phyloP scores from a whole-genome alignment of 208 protist species.

The Crithidia brevicula region DNA sequence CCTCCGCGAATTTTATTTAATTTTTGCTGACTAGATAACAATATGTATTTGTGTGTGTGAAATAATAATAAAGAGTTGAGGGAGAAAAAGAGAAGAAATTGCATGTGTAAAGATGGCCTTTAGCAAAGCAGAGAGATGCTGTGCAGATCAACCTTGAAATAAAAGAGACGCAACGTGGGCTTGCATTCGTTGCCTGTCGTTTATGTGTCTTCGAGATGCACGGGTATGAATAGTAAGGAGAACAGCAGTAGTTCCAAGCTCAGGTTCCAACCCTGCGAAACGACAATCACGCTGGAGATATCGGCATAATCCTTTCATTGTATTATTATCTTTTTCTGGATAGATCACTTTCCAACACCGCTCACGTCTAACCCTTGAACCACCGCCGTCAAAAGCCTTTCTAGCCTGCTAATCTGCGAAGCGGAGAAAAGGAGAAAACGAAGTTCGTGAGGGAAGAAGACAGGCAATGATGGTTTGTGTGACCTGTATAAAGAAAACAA shows the following conservation, averaged over 20 bases:
- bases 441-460: neutral
- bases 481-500: neutral
- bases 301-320: neutral
- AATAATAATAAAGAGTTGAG: neutral
- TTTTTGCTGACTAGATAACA: neutral
- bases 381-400: too few relatives aligned
- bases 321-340: neutral
- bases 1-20: too few relatives aligned
- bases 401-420: neutral
- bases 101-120: too few relatives aligned
- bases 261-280: too few relatives aligned
- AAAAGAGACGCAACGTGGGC: too few relatives aligned
- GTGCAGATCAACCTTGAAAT: too few relatives aligned
- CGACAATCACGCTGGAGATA: too few relatives aligned
- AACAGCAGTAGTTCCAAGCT: too few relatives aligned
- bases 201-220: too few relatives aligned
- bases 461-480: neutral
- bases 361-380: neutral
- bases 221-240: too few relatives aligned
- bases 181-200: too few relatives aligned
- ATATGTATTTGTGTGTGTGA: neutral
- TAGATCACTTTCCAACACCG: neutral
- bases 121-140: too few relatives aligned
- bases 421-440: neutral
- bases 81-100: neutral